Evolutionary conservation across 495 filamentous ascomycete genomes (phyloP).

Genomic region (Lasiosphaeria ovina): DNA sequence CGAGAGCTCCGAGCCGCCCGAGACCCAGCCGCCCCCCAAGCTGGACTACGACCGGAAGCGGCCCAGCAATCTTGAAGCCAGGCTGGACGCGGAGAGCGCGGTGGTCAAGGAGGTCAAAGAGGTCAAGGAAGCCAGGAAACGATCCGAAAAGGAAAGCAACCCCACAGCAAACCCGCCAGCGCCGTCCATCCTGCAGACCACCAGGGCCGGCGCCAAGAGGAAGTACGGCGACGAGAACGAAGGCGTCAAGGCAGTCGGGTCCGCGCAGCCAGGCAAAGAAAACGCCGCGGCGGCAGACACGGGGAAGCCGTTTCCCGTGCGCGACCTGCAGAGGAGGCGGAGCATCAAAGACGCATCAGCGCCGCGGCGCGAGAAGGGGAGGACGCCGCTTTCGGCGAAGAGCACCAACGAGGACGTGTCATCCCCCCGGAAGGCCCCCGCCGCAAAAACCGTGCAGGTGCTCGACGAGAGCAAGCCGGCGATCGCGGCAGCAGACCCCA

Average conservation of each 20-base stretch:
- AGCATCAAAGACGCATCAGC: slow-evolving; percentile 37
- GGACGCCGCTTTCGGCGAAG: slow-evolving; percentile 44
- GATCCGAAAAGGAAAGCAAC: slow-evolving; percentile 10
- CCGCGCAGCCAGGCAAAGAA: slow-evolving; percentile 31
- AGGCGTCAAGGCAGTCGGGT: slow-evolving; percentile 6
- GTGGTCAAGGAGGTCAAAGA: neutral
- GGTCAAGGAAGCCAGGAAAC: slow-evolving; percentile 1
- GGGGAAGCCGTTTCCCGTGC: slow-evolving; percentile 14
- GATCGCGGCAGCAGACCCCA: slow-evolving; percentile 14
- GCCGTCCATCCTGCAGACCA: slow-evolving; percentile 9
- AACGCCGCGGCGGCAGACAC: slow-evolving; percentile 14
- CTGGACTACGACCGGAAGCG: slow-evolving; percentile 22
- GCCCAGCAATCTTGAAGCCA: slow-evolving; percentile 19
- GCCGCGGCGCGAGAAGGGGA: slow-evolving; percentile 30
- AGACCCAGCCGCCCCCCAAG: slow-evolving; percentile 12
- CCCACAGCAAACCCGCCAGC: slow-evolving; percentile 1
- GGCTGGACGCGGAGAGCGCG: neutral
- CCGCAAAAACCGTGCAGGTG: slow-evolving; percentile 19
- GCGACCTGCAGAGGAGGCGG: slow-evolving; percentile 20
- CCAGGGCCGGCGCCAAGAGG: slow-evolving; percentile 29
- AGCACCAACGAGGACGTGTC: slow-evolving; percentile 47
- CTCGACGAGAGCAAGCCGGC: slow-evolving; percentile 27
- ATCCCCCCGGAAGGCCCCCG: slow-evolving; percentile 38
- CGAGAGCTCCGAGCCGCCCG: slow-evolving; percentile 9
- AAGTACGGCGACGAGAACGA: slow-evolving; percentile 37